phyloP scores from a whole-genome alignment of 2,329 filamentous ascomycete genomes.

The Gaeumannomyces tritici region DNA sequence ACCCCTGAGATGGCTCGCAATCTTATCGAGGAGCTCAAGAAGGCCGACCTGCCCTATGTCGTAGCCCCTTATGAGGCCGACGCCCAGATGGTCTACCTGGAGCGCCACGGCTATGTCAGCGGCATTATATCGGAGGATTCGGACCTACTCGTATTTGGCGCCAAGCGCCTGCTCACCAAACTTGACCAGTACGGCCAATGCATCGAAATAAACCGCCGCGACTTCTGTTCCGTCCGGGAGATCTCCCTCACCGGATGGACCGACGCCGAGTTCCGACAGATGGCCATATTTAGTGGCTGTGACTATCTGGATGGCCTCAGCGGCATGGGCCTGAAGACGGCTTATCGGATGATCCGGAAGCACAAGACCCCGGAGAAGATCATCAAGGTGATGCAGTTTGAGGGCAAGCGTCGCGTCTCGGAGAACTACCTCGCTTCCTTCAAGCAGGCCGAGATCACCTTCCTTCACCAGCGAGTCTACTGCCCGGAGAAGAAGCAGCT shows the following conservation, averaged over 20 bases:
- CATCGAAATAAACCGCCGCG: constrained; percentile 78
- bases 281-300: constrained; percentile 95
- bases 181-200: constrained; percentile 90
- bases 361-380: constrained; percentile 80
- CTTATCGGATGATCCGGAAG: constrained; percentile 81
- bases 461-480: constrained; percentile 89
- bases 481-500: constrained; percentile 64
- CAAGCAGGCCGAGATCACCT: constrained; percentile 80
- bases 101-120: constrained; percentile 71
- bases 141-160: constrained; percentile 89
- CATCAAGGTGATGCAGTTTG: constrained; percentile 75
- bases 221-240: constrained; percentile 83
- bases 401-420: constrained; percentile 75
- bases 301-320: constrained; percentile 86
- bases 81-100: constrained; percentile 90
- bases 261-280: constrained; percentile 80
- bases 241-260: constrained; percentile 87
- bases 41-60: constrained; percentile 69
- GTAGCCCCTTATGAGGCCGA: constrained; percentile 97
- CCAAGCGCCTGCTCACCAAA: constrained; percentile 83
- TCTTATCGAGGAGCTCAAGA: constrained; percentile 86
- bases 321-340: constrained; percentile 85
- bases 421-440: constrained; percentile 74
- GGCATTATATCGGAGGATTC: constrained; percentile 96
- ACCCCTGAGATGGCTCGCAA: constrained; percentile 92